phyloP scores from a whole-genome alignment of 345 rosid genomes.

The Rhodamnia rubescens region DNA sequence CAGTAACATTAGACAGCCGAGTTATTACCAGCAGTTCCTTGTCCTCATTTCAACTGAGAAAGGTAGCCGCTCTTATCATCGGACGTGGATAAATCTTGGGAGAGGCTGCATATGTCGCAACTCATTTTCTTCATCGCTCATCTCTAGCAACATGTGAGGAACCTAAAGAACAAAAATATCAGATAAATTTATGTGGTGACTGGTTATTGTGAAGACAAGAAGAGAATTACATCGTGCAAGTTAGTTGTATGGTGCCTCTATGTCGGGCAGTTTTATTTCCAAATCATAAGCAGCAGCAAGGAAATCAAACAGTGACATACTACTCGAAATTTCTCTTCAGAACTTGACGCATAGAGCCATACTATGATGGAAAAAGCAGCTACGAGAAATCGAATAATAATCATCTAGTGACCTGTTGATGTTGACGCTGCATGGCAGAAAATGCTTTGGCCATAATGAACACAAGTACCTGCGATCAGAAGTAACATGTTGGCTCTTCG shows the following conservation, averaged over 20 bases:
- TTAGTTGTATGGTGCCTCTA: background rate
- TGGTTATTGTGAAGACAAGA: background rate
- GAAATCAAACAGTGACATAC: background rate
- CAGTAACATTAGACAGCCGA: background rate
- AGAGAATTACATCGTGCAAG: background rate
- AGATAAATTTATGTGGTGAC: background rate
- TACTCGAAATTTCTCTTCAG: background rate
- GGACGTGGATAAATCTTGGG: constrained; percentile 10
- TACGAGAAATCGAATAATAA: background rate
- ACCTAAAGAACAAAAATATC: constrained; percentile 3
- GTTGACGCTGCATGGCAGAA: constrained; percentile 31
- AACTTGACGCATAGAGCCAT: background rate
- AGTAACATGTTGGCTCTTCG: background rate
- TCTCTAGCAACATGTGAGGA: background rate
- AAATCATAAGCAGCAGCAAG: background rate
- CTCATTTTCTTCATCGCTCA: constrained; percentile 42
- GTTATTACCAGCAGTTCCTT: background rate
- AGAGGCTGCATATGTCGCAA: constrained; percentile 11
- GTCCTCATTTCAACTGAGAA: background rate
- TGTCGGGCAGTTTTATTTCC: background rate
- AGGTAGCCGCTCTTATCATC: background rate
- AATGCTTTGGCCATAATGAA: constrained; percentile 46
- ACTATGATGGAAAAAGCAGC: background rate
- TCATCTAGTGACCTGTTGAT: constrained; percentile 26
- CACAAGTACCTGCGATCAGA: constrained; percentile 33